Evolutionary conservation across 2,329 filamentous ascomycete species (phyloP), one percentile per base, ranked within the genome.

Genomic region (Mycosphaerella sp.): DNA sequence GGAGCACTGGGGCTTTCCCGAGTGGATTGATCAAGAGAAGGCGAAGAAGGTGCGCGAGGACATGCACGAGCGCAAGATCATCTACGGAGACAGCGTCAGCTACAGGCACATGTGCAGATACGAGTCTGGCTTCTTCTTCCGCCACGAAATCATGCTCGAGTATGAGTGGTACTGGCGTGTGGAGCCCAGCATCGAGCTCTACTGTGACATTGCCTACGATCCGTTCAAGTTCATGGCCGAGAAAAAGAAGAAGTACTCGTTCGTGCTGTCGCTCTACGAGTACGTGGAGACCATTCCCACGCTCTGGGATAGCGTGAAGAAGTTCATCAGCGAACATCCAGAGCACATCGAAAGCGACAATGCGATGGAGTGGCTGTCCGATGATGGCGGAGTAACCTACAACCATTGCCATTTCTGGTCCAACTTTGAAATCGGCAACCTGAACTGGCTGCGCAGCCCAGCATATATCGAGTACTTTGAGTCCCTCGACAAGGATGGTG

Each of bases 101-200:
- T 98, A 98, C 76, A 84, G 93, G 58, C 94, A 98, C 77, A 98
- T 98, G 93, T 98, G 93, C 73, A 88, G 93, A 59, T 98, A 95
- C 68, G 93, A 98, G 73, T 97, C 91, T 6, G 93, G 93, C 35
- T 98, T 98, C 79, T 98, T 98, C 79, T 98, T 97, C 82, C 89
- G 86, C 55, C 93, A 98, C 70, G 80, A 82, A 27, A 75, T 96
- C 61, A 90, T 98, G 87, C 74, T 87, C 70, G 89, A 97, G 69
- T 98, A 95, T 72, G 93, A 98, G 68, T 98, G 89, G 81, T 98
- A 98, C 80, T 98, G 93, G 93, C 88, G 94, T 62, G 93, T 98
- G 12, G 93, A 98, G 78, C 93, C 93, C 63, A 93, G 87, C 72
- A 84, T 98, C 68, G 87, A 97, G 76, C 85, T 98, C 56, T 96